A percentile compares a stretch with the other conserved stretches of the same genome.
Conservation (phyloP, 2,329 filamentous ascomycete genomes). For the Fusarium nelsonii region DNA sequence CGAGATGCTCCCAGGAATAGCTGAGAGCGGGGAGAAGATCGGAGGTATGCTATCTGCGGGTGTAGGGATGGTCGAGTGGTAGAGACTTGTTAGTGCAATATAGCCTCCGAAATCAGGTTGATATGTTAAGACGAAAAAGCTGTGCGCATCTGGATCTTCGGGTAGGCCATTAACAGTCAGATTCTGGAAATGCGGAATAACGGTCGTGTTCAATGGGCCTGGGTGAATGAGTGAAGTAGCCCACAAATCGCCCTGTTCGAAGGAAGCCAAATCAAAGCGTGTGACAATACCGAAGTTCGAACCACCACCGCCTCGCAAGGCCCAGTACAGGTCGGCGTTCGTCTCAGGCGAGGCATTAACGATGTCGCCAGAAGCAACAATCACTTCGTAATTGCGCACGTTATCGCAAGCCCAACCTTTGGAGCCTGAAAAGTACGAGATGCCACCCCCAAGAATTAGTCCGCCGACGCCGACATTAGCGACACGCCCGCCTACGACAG, state of each 20-base stretch:
- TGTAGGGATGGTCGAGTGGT: not conserved
- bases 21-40: not conserved
- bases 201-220: not conserved
- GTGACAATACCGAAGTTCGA: conserved; percentile 40
- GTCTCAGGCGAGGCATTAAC: conserved; percentile 43
- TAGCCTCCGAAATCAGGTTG: not conserved
- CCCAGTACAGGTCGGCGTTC: conserved; percentile 24
- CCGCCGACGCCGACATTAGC: conserved; percentile 50
- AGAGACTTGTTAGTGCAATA: not conserved
- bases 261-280: conserved; percentile 49
- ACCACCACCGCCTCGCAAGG: conserved; percentile 22
- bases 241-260: conserved; percentile 50
- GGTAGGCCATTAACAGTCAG: not conserved
- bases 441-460: conserved; percentile 54
- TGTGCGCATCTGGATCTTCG: not conserved
- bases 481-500: conserved; percentile 35
- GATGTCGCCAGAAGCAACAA: conserved; percentile 60
- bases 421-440: conserved; percentile 55
- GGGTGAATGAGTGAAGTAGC: conserved; percentile 19
- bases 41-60: not conserved
- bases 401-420: conserved; percentile 63
- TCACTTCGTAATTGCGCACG: conserved; percentile 60
- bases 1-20: not conserved
- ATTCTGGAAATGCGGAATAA: conserved; percentile 40
- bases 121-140: not conserved